These are phyloP conservation scores for Quillaja saponaria DNA, from an alignment of 306 rosid genomes.

Conservation along the genomic window DNA sequence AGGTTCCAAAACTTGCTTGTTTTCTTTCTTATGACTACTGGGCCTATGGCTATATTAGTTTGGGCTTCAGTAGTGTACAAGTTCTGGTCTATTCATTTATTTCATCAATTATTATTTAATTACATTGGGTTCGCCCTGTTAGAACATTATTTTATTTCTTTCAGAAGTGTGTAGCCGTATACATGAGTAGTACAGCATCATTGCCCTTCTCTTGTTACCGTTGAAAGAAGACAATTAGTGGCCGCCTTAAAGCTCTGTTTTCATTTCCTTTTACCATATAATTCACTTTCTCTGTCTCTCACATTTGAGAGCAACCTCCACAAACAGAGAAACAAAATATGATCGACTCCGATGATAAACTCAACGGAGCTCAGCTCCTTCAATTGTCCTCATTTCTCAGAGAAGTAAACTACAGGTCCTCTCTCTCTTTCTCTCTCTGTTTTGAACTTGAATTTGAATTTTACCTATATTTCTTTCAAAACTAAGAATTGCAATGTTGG, in stretches of 20 bases:
- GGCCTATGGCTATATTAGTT: no score
- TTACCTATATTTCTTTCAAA: no score
- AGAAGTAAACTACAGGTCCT: slow-evolving; percentile 32
- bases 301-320: no score
- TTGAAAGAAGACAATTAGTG: neutral
- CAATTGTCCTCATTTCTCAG: slow-evolving; percentile 23
- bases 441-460: neutral
- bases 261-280: neutral
- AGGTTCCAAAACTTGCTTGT: no score
- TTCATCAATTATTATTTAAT: no score
- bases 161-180: no score
- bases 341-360: neutral
- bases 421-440: neutral
- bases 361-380: slow-evolving; percentile 2
- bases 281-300: neutral
- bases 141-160: no score
- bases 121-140: no score
- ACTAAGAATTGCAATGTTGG: neutral
- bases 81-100: no score
- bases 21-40: no score
- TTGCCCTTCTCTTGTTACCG: neutral
- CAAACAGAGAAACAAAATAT: neutral
- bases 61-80: no score
- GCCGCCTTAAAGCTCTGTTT: neutral
- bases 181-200: no score